Conservation (phyloP, 306 rosid species). For the Quercus mongolica region DNA sequence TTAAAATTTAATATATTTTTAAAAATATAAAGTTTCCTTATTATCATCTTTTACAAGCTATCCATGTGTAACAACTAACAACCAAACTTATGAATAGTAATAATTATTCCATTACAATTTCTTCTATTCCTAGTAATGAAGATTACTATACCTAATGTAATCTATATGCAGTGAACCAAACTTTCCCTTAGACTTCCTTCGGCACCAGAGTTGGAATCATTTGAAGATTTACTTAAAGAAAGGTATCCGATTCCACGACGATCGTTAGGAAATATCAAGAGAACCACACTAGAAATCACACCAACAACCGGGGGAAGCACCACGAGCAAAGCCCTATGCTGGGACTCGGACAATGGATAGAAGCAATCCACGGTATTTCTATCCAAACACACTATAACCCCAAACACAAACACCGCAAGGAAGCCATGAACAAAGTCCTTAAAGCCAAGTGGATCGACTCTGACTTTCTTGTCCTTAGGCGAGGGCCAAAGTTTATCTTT, state of each 20-base stretch:
- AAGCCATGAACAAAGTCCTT: slow-evolving; percentile 75
- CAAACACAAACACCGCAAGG: slow-evolving; percentile 50
- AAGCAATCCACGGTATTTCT: slow-evolving; percentile 53
- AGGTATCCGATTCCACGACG: slow-evolving; percentile 84
- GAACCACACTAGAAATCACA: slow-evolving; percentile 40
- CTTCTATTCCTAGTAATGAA: too few relatives aligned
- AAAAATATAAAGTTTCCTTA: too few relatives aligned
- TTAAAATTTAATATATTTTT: too few relatives aligned
- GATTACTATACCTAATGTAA: too few relatives aligned
- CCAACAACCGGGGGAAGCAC: slow-evolving; percentile 65
- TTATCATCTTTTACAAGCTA: too few relatives aligned
- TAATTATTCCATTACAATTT: too few relatives aligned
- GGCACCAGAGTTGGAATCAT: not conserved
- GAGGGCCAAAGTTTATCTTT: slow-evolving; percentile 64
- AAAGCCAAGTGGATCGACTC: slow-evolving; percentile 20
- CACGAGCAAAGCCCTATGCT: slow-evolving; percentile 34
- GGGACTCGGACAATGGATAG: slow-evolving; percentile 44
- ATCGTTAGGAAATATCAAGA: slow-evolving; percentile 47
- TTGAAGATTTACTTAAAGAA: slow-evolving; percentile 17
- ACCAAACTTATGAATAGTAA: too few relatives aligned
- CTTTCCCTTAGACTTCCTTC: too few relatives aligned
- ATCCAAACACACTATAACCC: slow-evolving; percentile 41
- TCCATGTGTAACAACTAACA: too few relatives aligned
- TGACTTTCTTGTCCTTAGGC: slow-evolving; percentile 1
- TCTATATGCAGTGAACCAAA: too few relatives aligned